Conservation (phyloP, 306 rosid genomes). For the Vigna hirtella region DNA sequence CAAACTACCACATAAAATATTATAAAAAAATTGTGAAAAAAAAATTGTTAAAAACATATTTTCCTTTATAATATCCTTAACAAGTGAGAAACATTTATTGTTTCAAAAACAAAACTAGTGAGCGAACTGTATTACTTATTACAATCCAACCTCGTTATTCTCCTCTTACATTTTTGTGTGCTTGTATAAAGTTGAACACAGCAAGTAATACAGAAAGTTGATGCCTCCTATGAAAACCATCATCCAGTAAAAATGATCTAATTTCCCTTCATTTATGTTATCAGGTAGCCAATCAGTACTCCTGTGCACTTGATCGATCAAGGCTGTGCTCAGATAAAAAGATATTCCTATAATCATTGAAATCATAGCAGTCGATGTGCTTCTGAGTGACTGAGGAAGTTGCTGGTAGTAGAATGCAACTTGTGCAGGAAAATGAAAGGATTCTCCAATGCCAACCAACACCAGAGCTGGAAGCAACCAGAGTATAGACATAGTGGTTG, state of each 20-base stretch:
- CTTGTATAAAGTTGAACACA: constrained; percentile 54
- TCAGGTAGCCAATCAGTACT: constrained; percentile 68
- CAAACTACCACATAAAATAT: rapidly evolving
- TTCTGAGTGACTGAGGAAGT: constrained; percentile 57
- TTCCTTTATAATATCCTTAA: too few relatives aligned
- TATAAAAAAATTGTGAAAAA: too few relatives aligned
- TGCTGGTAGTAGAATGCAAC: constrained; percentile 72
- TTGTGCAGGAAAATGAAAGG: constrained; percentile 75
- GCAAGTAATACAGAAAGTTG: constrained; percentile 60
- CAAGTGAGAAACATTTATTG: too few relatives aligned
- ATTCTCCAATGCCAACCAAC: constrained; percentile 69
- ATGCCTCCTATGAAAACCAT: constrained; percentile 54
- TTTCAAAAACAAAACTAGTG: too few relatives aligned
- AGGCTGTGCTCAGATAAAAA: constrained; percentile 55
- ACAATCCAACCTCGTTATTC: background rate
- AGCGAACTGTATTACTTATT: background rate
- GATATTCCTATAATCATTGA: constrained; percentile 53
- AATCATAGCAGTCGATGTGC: constrained; percentile 70
- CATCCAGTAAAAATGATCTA: constrained; percentile 67
- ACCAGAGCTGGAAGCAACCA: constrained; percentile 73
- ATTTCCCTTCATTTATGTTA: constrained; percentile 57
- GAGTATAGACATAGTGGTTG: constrained; percentile 43
- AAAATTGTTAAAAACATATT: too few relatives aligned
- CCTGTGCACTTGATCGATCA: constrained; percentile 52
- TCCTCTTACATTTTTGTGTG: constrained; percentile 45